Conservation (phyloP, 352 stramenopile species). For the Phytopythium oedochilum region DNA sequence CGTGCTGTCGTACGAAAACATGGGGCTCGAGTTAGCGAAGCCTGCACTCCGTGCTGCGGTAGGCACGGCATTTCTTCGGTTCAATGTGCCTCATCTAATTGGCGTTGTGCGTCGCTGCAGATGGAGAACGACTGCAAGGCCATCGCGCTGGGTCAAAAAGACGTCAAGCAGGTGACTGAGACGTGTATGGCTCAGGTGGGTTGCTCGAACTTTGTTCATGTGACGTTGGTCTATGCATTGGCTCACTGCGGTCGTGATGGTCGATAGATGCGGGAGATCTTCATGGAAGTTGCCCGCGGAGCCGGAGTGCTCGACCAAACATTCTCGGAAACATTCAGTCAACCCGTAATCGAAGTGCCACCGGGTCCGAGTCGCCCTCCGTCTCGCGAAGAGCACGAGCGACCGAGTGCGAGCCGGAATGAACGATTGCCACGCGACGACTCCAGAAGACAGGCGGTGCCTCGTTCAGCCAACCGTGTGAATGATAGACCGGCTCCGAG, state of each 20-base stretch:
- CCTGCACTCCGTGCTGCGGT: slow-evolving; percentile 90
- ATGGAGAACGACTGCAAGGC: slow-evolving; percentile 93
- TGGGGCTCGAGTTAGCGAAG: slow-evolving; percentile 96
- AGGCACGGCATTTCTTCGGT: slow-evolving; percentile 3
- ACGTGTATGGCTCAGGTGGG: slow-evolving; percentile 87
- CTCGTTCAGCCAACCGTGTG: slow-evolving; percentile 5
- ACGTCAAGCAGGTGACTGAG: slow-evolving; percentile 66
- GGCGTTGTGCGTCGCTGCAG: slow-evolving; percentile 13
- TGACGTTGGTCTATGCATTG: not conserved
- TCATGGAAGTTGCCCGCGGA: slow-evolving; percentile 64
- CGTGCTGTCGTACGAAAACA: slow-evolving; percentile 89
- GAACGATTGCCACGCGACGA: not conserved
- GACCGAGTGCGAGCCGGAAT: slow-evolving; percentile 12
- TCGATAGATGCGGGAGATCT: slow-evolving; percentile 72
- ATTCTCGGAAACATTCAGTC: slow-evolving; percentile 87
- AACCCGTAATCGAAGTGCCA: slow-evolving; percentile 17
- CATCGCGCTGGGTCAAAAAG: slow-evolving; percentile 76
- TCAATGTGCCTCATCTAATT: not conserved
- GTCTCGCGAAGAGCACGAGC: not conserved
- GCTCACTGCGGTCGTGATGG: not conserved
- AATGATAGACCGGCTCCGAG: slow-evolving; percentile 5
- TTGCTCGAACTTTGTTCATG: slow-evolving; percentile 14
- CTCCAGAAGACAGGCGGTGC: slow-evolving; percentile 10
- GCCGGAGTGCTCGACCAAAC: slow-evolving; percentile 88
- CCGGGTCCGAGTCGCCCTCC: slow-evolving; percentile 5